These are phyloP conservation scores for Kokia cookei DNA, from an alignment of 441 rosid genomes.

Conservation along the genomic window DNA sequence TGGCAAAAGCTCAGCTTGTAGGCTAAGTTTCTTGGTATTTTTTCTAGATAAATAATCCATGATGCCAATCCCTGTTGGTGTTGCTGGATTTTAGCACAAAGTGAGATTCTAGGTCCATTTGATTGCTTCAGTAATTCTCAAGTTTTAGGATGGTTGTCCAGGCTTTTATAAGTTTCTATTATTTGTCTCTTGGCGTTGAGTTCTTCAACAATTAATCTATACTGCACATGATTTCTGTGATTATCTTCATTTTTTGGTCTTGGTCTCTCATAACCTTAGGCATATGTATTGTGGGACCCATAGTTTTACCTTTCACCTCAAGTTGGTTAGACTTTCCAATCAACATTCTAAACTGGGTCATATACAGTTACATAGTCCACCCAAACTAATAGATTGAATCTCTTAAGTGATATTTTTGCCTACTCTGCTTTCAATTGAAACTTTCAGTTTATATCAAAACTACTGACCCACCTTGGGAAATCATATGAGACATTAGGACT, in stretches of 20 bases:
- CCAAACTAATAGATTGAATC: neutral
- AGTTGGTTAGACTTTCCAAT: neutral
- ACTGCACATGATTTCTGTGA: neutral
- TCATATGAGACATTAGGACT: neutral
- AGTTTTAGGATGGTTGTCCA: neutral
- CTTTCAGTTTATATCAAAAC: neutral
- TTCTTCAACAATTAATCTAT: neutral
- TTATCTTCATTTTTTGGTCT: neutral
- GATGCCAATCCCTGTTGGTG: neutral
- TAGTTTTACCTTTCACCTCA: neutral
- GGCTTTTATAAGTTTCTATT: neutral
- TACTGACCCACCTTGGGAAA: neutral
- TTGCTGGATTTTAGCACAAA: neutral
- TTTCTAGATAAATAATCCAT: neutral
- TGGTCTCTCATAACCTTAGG: neutral
- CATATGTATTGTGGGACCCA: neutral
- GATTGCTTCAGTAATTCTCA: constrained; percentile 2
- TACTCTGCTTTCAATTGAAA: neutral
- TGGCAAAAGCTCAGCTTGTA: constrained; percentile 4
- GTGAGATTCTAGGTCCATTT: neutral
- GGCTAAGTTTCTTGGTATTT: neutral
- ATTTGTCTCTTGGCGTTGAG: neutral
- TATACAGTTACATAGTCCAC: neutral
- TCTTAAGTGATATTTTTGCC: neutral
- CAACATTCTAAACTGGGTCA: constrained; percentile 3